Evolutionary conservation across 2,329 filamentous ascomycete species (phyloP), one percentile per base, ranked within the genome.

Genomic region (Aspergillus tanneri): DNA sequence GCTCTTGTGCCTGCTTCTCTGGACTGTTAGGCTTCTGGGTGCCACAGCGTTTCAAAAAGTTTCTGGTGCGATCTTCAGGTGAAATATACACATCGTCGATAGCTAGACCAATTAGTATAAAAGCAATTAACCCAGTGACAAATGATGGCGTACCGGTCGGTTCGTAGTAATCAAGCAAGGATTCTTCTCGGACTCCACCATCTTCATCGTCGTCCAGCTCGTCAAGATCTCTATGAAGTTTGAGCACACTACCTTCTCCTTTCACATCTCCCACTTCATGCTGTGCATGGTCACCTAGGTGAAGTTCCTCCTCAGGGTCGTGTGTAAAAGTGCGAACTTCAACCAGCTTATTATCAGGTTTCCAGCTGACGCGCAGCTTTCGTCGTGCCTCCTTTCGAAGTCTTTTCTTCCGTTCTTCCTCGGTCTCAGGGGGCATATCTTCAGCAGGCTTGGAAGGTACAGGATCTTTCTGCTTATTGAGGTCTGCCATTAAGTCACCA

Each of bases 141-240:
- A 14, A 28, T 12, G 27, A 27, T 9, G 28, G 39, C 67, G 47
- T 70, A 73, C 69, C 57, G 24, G 63, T 63, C 4, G 64, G 61
- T 27, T 41, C 46, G 27, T 48, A 54, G 51, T 71, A 75, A 36
- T 68, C 61, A 37, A 65, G 54, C 39, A 72, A 54, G 14, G 62
- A 64, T 28, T 70, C 70, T 43, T 77, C 76, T 2, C 71, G 69
- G 18, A 69, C 59, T 6, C 70, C 70, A 23, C 71, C 68, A 10
- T 83, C 80, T 22, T 85, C 82, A 10, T 84, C 81, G 21, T 84
- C 81, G 35, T 81, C 77, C 9, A 81, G 68, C 37, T 81, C 77
- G 51, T 81, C 78, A 59, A 80, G 66, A 43, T 81, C 78, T 55
- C 78, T 70, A 50, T 77, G 74, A 40, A 75, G 67, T 56, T 76